Evolutionary conservation across 495 filamentous ascomycete species (phyloP).

Genomic region (Hyaloscypha hepaticicola): DNA sequence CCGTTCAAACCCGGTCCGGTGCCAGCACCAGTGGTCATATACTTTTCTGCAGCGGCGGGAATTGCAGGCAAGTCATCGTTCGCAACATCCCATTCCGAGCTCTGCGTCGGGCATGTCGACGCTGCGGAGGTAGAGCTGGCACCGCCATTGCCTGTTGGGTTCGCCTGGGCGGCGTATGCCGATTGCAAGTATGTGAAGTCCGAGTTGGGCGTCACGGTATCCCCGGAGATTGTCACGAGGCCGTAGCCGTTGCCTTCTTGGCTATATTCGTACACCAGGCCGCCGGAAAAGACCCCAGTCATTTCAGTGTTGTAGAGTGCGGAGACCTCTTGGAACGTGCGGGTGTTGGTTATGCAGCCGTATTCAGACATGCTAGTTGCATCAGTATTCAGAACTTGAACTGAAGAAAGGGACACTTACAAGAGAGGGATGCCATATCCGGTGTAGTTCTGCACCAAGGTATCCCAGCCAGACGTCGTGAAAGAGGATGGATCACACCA

Average conservation of each 20-base stretch:
- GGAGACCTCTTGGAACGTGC: constrained; percentile 74
- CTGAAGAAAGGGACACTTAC: constrained; percentile 34
- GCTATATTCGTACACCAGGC: constrained; percentile 92
- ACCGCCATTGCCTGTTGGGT: constrained; percentile 72
- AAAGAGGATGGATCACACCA: constrained; percentile 88
- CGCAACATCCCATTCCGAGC: constrained; percentile 71
- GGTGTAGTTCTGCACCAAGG: constrained; percentile 86
- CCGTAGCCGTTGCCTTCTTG: constrained; percentile 76
- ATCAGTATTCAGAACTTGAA: neutral
- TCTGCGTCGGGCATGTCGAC: constrained; percentile 65
- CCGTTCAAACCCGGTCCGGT: constrained; percentile 69
- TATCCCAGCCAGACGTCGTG: constrained; percentile 73
- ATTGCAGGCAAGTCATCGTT: constrained; percentile 70
- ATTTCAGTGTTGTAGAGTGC: constrained; percentile 81
- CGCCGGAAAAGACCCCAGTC: constrained; percentile 90
- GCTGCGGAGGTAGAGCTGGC: constrained; percentile 65
- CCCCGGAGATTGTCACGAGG: constrained; percentile 58
- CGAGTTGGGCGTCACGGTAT: constrained; percentile 48
- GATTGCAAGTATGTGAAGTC: constrained; percentile 67
- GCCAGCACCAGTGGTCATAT: constrained; percentile 72
- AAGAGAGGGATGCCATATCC: constrained; percentile 92
- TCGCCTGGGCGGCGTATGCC: constrained; percentile 59
- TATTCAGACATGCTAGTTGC: constrained; percentile 73
- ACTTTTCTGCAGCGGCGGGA: constrained; percentile 61
- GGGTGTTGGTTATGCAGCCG: constrained; percentile 77